A percentile compares a stretch with the other conserved stretches of the same genome.
These are phyloP conservation scores for Dimocarpus longan DNA, from an alignment of 345 rosid genomes.

Conservation along the genomic window DNA sequence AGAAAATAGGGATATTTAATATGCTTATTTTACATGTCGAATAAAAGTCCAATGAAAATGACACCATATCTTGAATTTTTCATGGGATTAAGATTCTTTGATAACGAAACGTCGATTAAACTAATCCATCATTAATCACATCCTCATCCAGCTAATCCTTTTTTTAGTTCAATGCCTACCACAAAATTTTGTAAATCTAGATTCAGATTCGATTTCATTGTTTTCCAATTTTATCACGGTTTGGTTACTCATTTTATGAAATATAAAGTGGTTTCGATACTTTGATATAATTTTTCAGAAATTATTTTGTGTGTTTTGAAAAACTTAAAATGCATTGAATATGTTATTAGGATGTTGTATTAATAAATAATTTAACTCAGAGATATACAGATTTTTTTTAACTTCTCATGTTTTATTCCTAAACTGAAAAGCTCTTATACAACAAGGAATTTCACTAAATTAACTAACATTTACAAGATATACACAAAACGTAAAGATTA, in stretches of 20 bases:
- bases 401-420: too few species aligned
- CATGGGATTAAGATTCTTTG: conserved; percentile 14
- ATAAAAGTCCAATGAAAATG: conserved; percentile 27
- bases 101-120: conserved; percentile 13
- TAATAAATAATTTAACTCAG: too few species aligned
- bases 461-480: too few species aligned
- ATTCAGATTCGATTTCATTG: background rate
- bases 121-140: background rate
- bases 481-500: too few species aligned
- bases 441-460: too few species aligned
- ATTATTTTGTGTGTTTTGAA: too few species aligned
- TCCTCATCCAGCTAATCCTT: background rate
- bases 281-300: too few species aligned
- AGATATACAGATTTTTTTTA: too few species aligned
- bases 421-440: too few species aligned
- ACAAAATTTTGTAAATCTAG: background rate
- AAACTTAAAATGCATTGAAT: too few species aligned
- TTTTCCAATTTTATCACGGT: background rate
- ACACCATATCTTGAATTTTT: conserved; percentile 34
- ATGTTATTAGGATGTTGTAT: too few species aligned
- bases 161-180: background rate
- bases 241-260: background rate
- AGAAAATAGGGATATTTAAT: conserved; percentile 26
- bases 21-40: background rate
- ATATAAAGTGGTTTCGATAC: background rate